Conservation (phyloP, 2,329 filamentous ascomycete genomes). For the Ceratocystis lukuohia region DNA sequence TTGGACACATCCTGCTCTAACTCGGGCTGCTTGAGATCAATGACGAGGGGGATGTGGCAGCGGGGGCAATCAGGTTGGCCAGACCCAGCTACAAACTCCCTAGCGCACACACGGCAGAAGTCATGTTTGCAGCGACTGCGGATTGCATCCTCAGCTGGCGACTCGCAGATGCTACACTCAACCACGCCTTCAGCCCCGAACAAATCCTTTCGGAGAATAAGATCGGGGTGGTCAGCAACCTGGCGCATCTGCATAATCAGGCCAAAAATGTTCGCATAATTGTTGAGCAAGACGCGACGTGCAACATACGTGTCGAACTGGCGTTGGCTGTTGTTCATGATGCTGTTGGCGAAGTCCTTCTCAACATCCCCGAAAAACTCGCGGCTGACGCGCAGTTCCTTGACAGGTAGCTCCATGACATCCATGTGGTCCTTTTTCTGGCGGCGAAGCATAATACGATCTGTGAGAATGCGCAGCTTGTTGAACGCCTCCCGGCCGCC, state of each 20-base stretch:
- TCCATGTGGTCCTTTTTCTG: conserved; percentile 88
- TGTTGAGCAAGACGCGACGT: conserved; percentile 86
- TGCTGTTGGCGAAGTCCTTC: conserved; percentile 85
- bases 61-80: conserved; percentile 70
- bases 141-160: conserved; percentile 88
- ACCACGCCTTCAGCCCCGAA: conserved; percentile 81
- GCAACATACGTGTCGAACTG: conserved; percentile 94
- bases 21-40: conserved; percentile 89
- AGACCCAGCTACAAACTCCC: conserved; percentile 55
- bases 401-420: conserved; percentile 91
- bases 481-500: conserved; percentile 57
- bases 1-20: conserved; percentile 76
- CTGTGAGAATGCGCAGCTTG: conserved; percentile 78
- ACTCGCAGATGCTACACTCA: conserved; percentile 90
- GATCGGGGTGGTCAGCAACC: conserved; percentile 88
- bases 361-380: conserved; percentile 96
- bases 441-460: conserved; percentile 88
- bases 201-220: conserved; percentile 64
- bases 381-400: conserved; percentile 80
- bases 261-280: conserved; percentile 97
- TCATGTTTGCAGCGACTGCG: conserved; percentile 87
- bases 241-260: conserved; percentile 99
- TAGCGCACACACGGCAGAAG: conserved; percentile 33
- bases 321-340: conserved; percentile 82
- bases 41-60: conserved; percentile 78